Base-by-base conservation (phyloP, 2,329 filamentous ascomycete species). In the Rugonectria rugulosa region DNA sequence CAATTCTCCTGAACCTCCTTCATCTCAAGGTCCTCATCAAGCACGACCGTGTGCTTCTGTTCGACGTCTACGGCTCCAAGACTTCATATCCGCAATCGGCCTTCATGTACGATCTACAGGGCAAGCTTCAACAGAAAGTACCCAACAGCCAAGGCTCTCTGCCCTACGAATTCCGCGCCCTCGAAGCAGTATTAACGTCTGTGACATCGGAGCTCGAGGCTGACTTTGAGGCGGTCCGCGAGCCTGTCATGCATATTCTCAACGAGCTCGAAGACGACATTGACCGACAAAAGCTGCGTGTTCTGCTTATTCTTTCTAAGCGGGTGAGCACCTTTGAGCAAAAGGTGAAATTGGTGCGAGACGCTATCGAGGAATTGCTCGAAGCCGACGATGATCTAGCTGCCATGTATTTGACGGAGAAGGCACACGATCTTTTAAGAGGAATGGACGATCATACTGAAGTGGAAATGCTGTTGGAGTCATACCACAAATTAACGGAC, bases 61-160 rank as follows among this genome's bases (percentile, higher is more conserved):
- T 99, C 72, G 95, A 98, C 69, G 91, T 95, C 12, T 98, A 97
- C 74, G 95, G 95, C 24, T 95, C 92, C 34, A 93, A 92, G 56
- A 92, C 96, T 65, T 96, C 92, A 0, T 97, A 97, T 69, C 92
- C 94, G 26, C 95, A 98, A 73, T 97, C 92, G 4, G 86, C 95
- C 12, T 99, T 99, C 77, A 96, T 99, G 86, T 97, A 98, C 75
- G 95, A 98, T 70, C 79, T 99, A 17, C 92, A 98, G 73, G 91
- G 91, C 11, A 97, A 96, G 71, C 80, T 99, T 38, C 88, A 91
- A 60, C 92, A 97, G 70, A 94, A 92, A 72, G 82, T 78, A 4
- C 60, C 68, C 7, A 82, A 87, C 56, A 70, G 79, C 6, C 64
- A 71, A 12, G 83, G 82, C 29, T 84, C 85, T 3, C 81, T 99